Evolutionary conservation across 257 asterid species (phyloP).

Genomic region (Fraxinus anomala): DNA sequence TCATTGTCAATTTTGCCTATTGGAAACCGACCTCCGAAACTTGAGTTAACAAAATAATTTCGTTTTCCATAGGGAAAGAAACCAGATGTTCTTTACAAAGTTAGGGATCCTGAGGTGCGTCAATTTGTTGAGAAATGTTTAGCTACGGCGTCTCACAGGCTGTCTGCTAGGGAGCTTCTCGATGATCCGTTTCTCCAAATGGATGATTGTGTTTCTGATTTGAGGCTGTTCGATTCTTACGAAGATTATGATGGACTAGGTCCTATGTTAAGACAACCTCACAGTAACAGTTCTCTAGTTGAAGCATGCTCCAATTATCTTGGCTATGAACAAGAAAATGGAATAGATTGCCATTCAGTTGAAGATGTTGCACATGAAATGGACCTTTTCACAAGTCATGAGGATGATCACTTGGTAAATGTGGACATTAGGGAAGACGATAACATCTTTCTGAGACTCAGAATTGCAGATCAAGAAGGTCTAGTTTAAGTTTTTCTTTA

Average conservation of each 20-base stretch:
- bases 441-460: conserved; percentile 49
- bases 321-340: conserved; percentile 39
- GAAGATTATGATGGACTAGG: conserved; percentile 31
- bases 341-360: conserved; percentile 35
- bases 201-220: conserved; percentile 35
- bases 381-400: conserved; percentile 41
- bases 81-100: conserved; percentile 47
- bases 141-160: conserved; percentile 48
- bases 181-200: conserved; percentile 44
- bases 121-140: conserved; percentile 52
- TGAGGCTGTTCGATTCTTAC: conserved; percentile 27
- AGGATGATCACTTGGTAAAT: conserved; percentile 36
- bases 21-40: neutral
- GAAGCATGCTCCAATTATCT: conserved; percentile 35
- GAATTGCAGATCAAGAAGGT: conserved; percentile 61
- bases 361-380: conserved; percentile 47
- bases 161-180: conserved; percentile 52
- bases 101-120: conserved; percentile 51
- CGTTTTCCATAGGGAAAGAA: conserved; percentile 39
- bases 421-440: conserved; percentile 51
- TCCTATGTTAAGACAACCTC: conserved; percentile 18
- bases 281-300: conserved; percentile 16
- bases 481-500: neutral
- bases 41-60: conserved; percentile 6
- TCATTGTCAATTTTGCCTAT: neutral